Base-by-base conservation (phyloP, 2,329 filamentous ascomycete species). In the Arthrinium phaeospermum region DNA sequence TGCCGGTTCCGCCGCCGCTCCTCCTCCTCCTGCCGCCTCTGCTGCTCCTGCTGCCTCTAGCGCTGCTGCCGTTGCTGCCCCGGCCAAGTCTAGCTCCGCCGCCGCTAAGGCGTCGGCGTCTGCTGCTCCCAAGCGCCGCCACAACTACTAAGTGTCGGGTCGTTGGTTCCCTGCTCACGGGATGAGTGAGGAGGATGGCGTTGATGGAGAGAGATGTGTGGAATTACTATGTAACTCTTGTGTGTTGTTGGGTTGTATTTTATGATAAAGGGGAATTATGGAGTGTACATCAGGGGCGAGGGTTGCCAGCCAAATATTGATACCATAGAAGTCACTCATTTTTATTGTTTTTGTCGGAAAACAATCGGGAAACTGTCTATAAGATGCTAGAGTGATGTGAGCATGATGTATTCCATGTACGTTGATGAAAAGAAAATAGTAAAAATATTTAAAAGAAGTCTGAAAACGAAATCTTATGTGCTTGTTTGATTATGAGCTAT, bases 271-370 rank as follows among this genome's bases (percentile, higher is more conserved):
- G n/a, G n/a, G 10, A n/a, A 4, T 51, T 51, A 24, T 10, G 10
- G 8, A 41, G 49, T 51, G n/a, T 24, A 41, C 57, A 61, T 13
- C 22, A 16, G 53, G 30, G 57, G 8, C 12, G 37, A 12, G 27
- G 27, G 30, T 64, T 41, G 57, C 12, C 41, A 41, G 57, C 57
- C 34, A 64, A 64, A 41, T 41, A 64, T 64, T 64, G 57, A 64
- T 64, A 64, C 34, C 34, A 64, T 64, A 64, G 57, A 64, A n/a
- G 57, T 64, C 57, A 41, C 57, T 64, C 57, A 41, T 41, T 64
- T 64, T 64, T 64, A 7, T 37, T 41, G 57, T 64, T 61, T 34
- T 41, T 41, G 46, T 64, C 19, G 19, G 34, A 41, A 37, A 37
- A n/a, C 19, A 61, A 64, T n/a, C 8, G 10, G 7, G 57, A 34